Evolutionary conservation across 495 filamentous ascomycete species (phyloP).

Genomic region (Xylaria longipes): DNA sequence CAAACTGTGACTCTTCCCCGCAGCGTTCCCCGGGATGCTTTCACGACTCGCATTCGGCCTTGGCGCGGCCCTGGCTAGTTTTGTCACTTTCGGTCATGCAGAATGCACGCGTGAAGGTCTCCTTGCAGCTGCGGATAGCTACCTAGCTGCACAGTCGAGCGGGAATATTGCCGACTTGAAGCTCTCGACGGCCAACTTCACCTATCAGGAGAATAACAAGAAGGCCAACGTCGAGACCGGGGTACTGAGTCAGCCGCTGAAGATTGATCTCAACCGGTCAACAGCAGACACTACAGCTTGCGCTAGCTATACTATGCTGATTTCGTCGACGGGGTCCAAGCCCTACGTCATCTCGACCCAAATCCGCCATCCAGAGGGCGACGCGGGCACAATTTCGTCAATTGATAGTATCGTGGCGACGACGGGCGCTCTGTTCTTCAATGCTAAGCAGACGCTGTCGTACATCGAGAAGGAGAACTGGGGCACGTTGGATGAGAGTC

Average conservation of each 20-base stretch:
- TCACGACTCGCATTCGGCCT: background rate
- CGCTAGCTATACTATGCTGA: constrained; percentile 53
- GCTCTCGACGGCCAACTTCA: constrained; percentile 44
- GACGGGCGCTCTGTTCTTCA: constrained; percentile 55
- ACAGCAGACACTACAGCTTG: constrained; percentile 51
- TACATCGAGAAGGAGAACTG: constrained; percentile 54
- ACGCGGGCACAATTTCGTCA: constrained; percentile 41
- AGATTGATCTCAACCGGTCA: constrained; percentile 46
- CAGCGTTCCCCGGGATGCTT: background rate
- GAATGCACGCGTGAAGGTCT: constrained; percentile 49
- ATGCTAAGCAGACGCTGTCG: constrained; percentile 48
- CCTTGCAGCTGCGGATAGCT: constrained; percentile 45
- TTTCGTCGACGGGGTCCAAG: constrained; percentile 43
- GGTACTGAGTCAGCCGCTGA: constrained; percentile 44
- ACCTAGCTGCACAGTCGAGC: constrained; percentile 42
- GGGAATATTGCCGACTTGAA: constrained; percentile 39
- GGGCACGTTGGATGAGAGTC: constrained; percentile 37
- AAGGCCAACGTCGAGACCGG: constrained; percentile 40
- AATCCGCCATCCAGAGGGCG: constrained; percentile 46
- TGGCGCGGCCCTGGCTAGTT: background rate
- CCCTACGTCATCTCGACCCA: constrained; percentile 54
- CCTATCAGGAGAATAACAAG: constrained; percentile 53
- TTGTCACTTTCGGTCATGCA: constrained; percentile 22
- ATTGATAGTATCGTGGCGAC: constrained; percentile 57
- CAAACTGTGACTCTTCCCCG: background rate